A percentile compares a stretch with the other conserved stretches of the same genome.
These are phyloP conservation scores for Colletotrichum sojae DNA, from an alignment of 2,329 filamentous ascomycete genomes.

Conservation along the genomic window DNA sequence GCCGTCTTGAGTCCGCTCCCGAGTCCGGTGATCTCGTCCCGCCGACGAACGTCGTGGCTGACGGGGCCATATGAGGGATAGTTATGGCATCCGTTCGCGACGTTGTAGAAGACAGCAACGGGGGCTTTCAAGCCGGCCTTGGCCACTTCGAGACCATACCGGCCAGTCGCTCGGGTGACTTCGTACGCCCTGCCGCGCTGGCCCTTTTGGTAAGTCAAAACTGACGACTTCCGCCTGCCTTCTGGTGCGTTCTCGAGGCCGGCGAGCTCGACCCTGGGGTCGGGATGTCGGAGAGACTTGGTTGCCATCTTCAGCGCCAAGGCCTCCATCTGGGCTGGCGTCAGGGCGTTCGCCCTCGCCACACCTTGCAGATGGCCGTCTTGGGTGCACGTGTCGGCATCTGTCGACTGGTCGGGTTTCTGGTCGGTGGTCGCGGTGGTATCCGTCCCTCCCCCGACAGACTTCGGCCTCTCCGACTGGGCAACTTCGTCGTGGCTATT, in stretches of 20 bases:
- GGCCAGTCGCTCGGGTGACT: conserved; percentile 59
- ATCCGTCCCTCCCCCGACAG: conserved; percentile 7
- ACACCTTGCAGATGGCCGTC: conserved; percentile 6
- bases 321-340: conserved; percentile 48
- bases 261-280: conserved; percentile 48
- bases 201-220: neutral
- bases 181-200: conserved; percentile 42
- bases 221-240: conserved; percentile 3
- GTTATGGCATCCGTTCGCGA: conserved; percentile 82
- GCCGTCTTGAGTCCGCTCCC: conserved; percentile 72
- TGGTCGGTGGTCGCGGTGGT: conserved; percentile 17
- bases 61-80: conserved; percentile 76
- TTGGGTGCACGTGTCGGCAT: neutral
- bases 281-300: conserved; percentile 65
- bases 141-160: conserved; percentile 72
- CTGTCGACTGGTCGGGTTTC: neutral
- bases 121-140: conserved; percentile 75
- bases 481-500: neutral
- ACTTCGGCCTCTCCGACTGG: neutral
- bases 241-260: conserved; percentile 2
- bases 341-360: conserved; percentile 26
- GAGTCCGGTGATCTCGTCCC: conserved; percentile 77
- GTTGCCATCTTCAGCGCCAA: conserved; percentile 49
- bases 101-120: conserved; percentile 76
- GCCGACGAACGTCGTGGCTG: conserved; percentile 74